Evolutionary conservation across 805 yeast genomes (phyloP), one percentile per base, ranked within the genome.

Genomic region (Saccharomyces mikatae): DNA sequence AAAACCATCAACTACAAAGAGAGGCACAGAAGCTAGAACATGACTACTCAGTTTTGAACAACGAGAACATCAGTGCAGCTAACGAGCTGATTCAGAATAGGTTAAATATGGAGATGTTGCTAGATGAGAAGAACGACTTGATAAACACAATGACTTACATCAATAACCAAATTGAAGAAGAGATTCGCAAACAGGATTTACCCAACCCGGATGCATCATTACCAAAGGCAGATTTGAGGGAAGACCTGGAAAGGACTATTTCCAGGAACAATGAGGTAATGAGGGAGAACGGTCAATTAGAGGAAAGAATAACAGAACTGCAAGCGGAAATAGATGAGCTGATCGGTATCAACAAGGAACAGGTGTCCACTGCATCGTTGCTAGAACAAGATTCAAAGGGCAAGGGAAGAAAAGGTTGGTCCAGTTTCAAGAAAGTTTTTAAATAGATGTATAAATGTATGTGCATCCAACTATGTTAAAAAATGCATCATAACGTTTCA

Each of bases 1-100:
- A 82, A 51, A 92, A 92, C 69, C 88, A 89, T 11, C 80, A 81
- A 58, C 73, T 92, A 54, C 79, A 89, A 26, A 80, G 82, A 59
- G 89, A 88, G 59, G 84, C 89, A 52, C 79, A 87, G 63, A 79
- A 82, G 56, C 75, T 90, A 41, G 96, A 89, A 68, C 76, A 82
- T 17, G 80, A 84, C 24, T 83, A 84, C 63, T 80, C 85, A 2
- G 73, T 81, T 1, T 73, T 92, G 56, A 89, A 88, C 65, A 76
- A 81, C 56, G 97, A 91, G 64, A 97, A 94, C 69, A 81, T 90
- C 29, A 86, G 81, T 53, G 81, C 90, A 41, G 96, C 96, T 3
- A 92, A 91, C 70, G 89, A 84, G 60, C 81, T 94, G 83, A 89
- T 92, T 32, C 82, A 81, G 58, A 85, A 87, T 44, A 84, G 94